Evolutionary conservation across 768 basidiomycete genomes (phyloP), one percentile per base, ranked within the genome.

Genomic region (Serendipita sp.): DNA sequence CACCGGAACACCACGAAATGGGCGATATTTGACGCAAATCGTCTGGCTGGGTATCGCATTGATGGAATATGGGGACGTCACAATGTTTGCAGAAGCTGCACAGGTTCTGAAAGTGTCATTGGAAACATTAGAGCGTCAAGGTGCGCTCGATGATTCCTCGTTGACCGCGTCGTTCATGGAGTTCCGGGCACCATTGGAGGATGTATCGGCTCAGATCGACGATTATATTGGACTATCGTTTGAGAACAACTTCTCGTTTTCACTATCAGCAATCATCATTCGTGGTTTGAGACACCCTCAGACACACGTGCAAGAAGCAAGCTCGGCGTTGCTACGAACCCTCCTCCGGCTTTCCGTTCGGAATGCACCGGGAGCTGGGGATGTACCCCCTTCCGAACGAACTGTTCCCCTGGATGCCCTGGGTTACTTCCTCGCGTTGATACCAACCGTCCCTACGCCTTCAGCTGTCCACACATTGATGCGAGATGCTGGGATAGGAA

Each of bases 21-120:
- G 88, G 38, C 79, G 89, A 64, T 93, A 91, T 72, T 76, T 88
- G 3, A 75, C 79, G 23, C 81, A 82, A 63, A 76, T 94, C 23
- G 91, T 95, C 74, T 96, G 93, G 93, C 76, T 94, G 4, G 89
- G 86, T 1, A 85, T 95, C 30, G 85, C 87, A 35, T 79, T 95
- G 23, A 78, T 95, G 16, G 85, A 94, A 73, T 83, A 86, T 15
- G 85, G 86, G 52, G 83, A 89, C 69, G 78, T 85, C 60, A 79
- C 70, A 3, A 80, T 63, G 79, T 89, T 73, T 87, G 85, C 69
- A 72, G 79, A 56, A 83, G 90, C 70, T 86, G 56, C 56, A n/a
- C 28, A 32, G 28, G 89, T 1, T 79, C 84, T 56, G 75, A 78
- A 80, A 13, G 79, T 81, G 3, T 80, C 87, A 0, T 73, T 89